Percentiles rank a stretch among this genome's conserved stretches.
Evolutionary conservation across 371 early-diverging fungal species (phyloP).

Genomic region (Coemansia sp.): DNA sequence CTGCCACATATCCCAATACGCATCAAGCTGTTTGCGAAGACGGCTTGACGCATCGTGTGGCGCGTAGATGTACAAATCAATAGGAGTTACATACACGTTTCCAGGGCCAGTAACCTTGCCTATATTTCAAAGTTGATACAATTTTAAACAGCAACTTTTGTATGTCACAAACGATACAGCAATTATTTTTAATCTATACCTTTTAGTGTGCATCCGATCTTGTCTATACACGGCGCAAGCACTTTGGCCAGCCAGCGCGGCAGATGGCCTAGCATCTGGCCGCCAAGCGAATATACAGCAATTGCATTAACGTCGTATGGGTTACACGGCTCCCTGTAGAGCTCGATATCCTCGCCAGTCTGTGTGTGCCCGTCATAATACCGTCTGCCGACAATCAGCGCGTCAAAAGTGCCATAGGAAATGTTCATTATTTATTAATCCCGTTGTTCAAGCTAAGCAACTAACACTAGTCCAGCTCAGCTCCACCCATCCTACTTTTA

Average conservation of each 20-base stretch:
- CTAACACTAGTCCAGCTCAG: too few relatives aligned
- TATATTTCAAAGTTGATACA: background rate
- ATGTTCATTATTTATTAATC: background rate
- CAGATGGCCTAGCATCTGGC: slow-evolving; percentile 20
- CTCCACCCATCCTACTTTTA: too few relatives aligned
- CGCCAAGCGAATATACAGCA: slow-evolving; percentile 1
- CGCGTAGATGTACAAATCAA: slow-evolving; percentile 1
- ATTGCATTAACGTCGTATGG: slow-evolving; percentile 29
- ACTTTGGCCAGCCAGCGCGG: slow-evolving; percentile 35
- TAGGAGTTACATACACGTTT: slow-evolving; percentile 15
- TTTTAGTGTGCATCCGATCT: slow-evolving; percentile 4
- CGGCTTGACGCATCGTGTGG: background rate
- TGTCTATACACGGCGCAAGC: slow-evolving; percentile 35
- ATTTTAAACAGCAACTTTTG: background rate
- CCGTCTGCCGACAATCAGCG: slow-evolving; percentile 33
- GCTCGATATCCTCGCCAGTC: background rate
- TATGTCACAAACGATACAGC: too few relatives aligned
- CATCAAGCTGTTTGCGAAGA: slow-evolving; percentile 2
- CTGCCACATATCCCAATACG: slow-evolving; percentile 33
- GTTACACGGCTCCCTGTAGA: slow-evolving; percentile 11
- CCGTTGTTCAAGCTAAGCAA: too few relatives aligned
- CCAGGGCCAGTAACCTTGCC: slow-evolving; percentile 18
- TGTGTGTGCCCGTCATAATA: slow-evolving; percentile 11
- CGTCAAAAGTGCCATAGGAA: slow-evolving; percentile 14
- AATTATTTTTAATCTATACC: background rate